A percentile compares a stretch with the other conserved stretches of the same genome.
These are phyloP conservation scores for Saprolegnia parasitica DNA, from an alignment of 352 stramenopile species.

Conservation along the genomic window DNA sequence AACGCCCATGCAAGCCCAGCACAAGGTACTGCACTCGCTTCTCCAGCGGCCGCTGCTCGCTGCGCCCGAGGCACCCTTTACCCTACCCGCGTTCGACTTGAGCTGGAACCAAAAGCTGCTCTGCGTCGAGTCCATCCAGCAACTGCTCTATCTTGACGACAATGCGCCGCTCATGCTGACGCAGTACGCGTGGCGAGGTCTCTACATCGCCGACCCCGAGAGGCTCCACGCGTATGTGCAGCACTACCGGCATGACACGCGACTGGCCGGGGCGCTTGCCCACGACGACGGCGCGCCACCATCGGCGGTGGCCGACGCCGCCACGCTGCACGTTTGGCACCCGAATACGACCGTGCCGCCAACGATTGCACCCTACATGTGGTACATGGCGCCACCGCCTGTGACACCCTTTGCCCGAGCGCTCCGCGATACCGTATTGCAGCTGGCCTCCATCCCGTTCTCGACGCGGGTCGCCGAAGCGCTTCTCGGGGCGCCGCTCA, in stretches of 20 bases:
- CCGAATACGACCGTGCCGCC: neutral
- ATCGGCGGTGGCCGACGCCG: neutral
- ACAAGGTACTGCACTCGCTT: constrained; percentile 14
- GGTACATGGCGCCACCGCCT: neutral
- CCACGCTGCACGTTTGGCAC: neutral
- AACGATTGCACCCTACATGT: neutral
- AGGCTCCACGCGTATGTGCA: neutral
- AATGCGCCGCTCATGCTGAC: neutral
- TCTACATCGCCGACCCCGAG: neutral
- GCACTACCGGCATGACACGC: neutral
- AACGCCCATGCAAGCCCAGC: neutral
- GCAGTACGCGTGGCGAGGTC: neutral
- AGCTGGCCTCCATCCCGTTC: constrained; percentile 23
- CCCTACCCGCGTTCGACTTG: neutral
- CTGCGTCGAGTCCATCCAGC: neutral
- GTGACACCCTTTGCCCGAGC: neutral
- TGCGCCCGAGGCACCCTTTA: neutral
- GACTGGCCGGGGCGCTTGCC: neutral
- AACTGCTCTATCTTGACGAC: neutral
- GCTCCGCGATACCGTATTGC: constrained; percentile 3
- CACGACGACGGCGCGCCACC: neutral
- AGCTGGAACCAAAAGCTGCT: neutral
- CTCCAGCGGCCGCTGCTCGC: neutral
- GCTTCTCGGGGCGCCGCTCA: neutral
- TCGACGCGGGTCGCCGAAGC: constrained; percentile 13